Conservation (phyloP, 441 rosid species). For the Adansonia gregorii region DNA sequence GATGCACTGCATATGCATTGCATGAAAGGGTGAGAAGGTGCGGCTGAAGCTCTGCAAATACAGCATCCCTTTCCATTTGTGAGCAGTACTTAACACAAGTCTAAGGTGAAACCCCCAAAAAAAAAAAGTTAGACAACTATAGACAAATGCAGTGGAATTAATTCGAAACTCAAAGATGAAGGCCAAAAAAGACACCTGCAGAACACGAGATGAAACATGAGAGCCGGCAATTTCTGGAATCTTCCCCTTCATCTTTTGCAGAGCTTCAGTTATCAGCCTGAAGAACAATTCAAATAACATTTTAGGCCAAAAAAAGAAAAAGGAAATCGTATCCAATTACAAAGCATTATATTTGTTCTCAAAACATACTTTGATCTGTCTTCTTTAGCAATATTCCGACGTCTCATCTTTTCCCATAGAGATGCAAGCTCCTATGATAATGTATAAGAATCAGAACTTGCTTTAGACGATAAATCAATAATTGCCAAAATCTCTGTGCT, state of each 20-base stretch:
- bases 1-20: conserved; percentile 74
- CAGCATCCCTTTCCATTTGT: conserved; percentile 69
- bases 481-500: not conserved
- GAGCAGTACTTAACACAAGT: conserved; percentile 82
- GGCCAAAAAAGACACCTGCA: conserved; percentile 60
- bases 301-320: not conserved
- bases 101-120: conserved; percentile 40
- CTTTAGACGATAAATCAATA: conserved; percentile 5
- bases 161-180: conserved; percentile 7
- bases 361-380: conserved; percentile 73
- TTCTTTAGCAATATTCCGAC: conserved; percentile 78
- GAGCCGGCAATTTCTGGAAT: conserved; percentile 85
- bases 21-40: conserved; percentile 70
- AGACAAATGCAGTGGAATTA: not conserved
- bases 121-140: conserved; percentile 11
- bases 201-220: conserved; percentile 87
- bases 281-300: conserved; percentile 16
- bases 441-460: conserved; percentile 8
- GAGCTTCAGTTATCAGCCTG: conserved; percentile 75
- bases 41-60: conserved; percentile 77
- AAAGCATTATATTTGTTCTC: not conserved
- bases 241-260: conserved; percentile 85
- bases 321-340: not conserved
- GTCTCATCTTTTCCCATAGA: conserved; percentile 95
- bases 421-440: conserved; percentile 76